Conservation (phyloP, 2,329 filamentous ascomycete species). For the Arthroderma uncinatum region DNA sequence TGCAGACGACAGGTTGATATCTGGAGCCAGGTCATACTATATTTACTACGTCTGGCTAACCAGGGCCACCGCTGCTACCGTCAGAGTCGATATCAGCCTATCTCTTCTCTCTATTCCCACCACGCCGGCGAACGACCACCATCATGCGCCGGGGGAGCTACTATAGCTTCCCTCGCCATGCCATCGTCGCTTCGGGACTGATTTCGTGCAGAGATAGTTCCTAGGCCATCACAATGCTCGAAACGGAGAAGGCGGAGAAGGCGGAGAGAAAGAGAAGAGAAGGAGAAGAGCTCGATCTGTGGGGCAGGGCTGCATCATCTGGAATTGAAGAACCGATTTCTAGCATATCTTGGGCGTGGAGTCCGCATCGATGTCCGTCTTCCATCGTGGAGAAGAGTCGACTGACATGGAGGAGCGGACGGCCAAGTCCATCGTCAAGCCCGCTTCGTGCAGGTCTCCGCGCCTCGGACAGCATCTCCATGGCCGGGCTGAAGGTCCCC, state of each 20-base stretch:
- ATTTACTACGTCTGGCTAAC: not conserved
- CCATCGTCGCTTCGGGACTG: too few relatives aligned
- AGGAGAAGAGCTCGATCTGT: not conserved
- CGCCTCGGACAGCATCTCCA: not conserved
- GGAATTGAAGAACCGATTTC: not conserved
- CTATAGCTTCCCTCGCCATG: too few relatives aligned
- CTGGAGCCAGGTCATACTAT: too few relatives aligned
- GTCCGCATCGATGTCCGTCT: not conserved
- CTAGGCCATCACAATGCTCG: too few relatives aligned
- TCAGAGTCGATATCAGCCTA: not conserved
- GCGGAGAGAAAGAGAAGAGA: not conserved
- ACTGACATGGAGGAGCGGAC: constrained; percentile 5
- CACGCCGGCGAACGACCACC: not conserved
- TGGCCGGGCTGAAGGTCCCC: not conserved
- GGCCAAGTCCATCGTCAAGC: not conserved
- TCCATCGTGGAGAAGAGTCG: not conserved
- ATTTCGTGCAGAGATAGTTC: too few relatives aligned
- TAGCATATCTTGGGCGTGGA: not conserved
- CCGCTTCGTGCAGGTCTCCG: too few relatives aligned
- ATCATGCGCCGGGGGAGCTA: too few relatives aligned
- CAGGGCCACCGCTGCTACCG: too few relatives aligned
- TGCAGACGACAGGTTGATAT: not conserved
- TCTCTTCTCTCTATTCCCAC: not conserved
- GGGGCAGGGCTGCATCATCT: not conserved
- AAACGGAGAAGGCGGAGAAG: constrained; percentile 1